These are phyloP conservation scores for Diaporthe sp. DNA, from an alignment of 2,329 filamentous ascomycete genomes.

Conservation along the genomic window DNA sequence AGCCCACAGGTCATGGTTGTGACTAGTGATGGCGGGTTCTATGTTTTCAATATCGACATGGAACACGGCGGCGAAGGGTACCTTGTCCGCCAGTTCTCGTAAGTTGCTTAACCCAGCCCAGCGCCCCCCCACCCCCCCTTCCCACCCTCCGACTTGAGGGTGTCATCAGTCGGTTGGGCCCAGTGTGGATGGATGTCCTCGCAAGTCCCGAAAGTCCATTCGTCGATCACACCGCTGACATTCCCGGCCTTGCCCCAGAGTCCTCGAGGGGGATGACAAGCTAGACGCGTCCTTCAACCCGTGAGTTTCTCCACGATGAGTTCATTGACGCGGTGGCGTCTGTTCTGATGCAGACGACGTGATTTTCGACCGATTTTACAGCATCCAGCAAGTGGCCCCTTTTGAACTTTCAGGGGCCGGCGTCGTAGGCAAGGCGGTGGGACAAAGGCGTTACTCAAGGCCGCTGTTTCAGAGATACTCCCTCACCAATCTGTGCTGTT, in stretches of 20 bases:
- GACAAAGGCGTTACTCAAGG: constrained; percentile 24
- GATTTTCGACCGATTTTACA: constrained; percentile 4
- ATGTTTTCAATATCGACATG: constrained; percentile 95
- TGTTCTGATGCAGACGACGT: neutral
- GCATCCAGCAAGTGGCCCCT: constrained; percentile 15
- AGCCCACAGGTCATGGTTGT: constrained; percentile 98
- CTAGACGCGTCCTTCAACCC: constrained; percentile 59
- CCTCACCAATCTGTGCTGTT: neutral
- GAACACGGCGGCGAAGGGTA: constrained; percentile 94
- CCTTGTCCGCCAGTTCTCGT: constrained; percentile 94
- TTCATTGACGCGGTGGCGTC: neutral
- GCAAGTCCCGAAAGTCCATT: neutral
- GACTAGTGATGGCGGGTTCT: constrained; percentile 94
- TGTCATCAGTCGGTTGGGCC: neutral
- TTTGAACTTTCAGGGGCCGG: constrained; percentile 1
- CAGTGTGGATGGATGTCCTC: neutral
- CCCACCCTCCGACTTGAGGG: neutral
- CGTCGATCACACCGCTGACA: neutral
- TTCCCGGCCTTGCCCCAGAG: constrained; percentile 50
- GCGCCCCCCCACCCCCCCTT: neutral
- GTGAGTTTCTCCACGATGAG: neutral
- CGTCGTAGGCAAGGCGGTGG: constrained; percentile 16
- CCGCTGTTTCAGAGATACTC: constrained; percentile 13
- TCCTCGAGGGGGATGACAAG: constrained; percentile 69
- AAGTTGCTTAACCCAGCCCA: constrained; percentile 57